Conservation (phyloP, 2,329 filamentous ascomycete genomes). For the Pseudophaeomoniella oleicola region DNA sequence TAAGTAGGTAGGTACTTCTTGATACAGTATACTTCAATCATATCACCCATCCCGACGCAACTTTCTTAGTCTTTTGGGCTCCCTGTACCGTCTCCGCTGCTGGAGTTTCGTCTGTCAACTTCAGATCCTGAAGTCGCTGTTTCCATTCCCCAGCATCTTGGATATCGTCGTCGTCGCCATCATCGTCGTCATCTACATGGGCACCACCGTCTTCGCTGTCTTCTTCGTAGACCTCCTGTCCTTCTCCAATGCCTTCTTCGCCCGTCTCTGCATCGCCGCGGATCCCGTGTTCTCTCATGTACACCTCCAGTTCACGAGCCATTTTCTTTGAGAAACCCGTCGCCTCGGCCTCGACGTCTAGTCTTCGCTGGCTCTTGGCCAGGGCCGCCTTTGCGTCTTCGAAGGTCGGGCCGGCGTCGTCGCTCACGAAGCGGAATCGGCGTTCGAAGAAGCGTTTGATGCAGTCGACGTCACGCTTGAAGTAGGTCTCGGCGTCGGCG, state of each 20-base stretch:
- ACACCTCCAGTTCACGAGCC: slow-evolving; percentile 81
- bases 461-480: slow-evolving; percentile 88
- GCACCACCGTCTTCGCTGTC: slow-evolving; percentile 23
- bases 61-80: not conserved
- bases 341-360: slow-evolving; percentile 81
- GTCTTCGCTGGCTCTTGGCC: slow-evolving; percentile 48
- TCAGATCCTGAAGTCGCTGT: slow-evolving; percentile 22
- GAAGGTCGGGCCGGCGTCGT: slow-evolving; percentile 73
- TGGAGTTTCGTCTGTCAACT: slow-evolving; percentile 6
- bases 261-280: slow-evolving; percentile 32
- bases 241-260: slow-evolving; percentile 20
- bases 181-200: slow-evolving; percentile 21
- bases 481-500: slow-evolving; percentile 88
- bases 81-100: not conserved
- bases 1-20: too few relatives aligned
- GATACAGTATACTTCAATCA: too few relatives aligned
- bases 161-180: slow-evolving; percentile 18
- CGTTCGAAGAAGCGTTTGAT: slow-evolving; percentile 88
- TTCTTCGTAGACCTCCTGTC: slow-evolving; percentile 23
- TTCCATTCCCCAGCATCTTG: slow-evolving; percentile 25
- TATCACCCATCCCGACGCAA: not conserved
- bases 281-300: slow-evolving; percentile 60
- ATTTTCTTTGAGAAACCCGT: slow-evolving; percentile 96
- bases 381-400: slow-evolving; percentile 65
- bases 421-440: slow-evolving; percentile 73